Evolutionary conservation across 2,329 filamentous ascomycete species (phyloP).

Genomic region (Monilinia laxa): DNA sequence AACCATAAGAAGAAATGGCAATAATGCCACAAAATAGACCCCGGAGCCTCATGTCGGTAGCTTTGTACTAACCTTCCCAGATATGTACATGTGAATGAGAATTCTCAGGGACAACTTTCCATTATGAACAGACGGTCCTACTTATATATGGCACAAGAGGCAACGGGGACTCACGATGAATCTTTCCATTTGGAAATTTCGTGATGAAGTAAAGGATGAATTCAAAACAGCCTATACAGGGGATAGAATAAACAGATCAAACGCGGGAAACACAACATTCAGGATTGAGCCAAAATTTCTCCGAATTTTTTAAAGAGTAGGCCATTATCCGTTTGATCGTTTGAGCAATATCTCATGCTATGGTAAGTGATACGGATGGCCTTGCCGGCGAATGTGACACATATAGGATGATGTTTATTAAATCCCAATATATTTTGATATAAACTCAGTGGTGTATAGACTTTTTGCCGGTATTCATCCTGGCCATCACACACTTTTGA

Average conservation of each 20-base stretch:
- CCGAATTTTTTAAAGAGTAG: neutral
- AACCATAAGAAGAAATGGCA: conserved; percentile 33
- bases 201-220: neutral
- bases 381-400: conserved; percentile 28
- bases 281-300: conserved; percentile 3
- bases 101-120: neutral
- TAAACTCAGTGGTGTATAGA: conserved; percentile 22
- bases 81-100: neutral
- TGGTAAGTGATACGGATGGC: conserved; percentile 22
- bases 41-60: conserved; percentile 34
- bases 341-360: conserved; percentile 4
- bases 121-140: neutral
- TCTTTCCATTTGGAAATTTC: neutral
- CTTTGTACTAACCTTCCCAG: conserved; percentile 20
- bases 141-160: neutral
- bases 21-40: conserved; percentile 32
- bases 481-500: conserved; percentile 11
- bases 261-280: neutral
- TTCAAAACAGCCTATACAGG: neutral
- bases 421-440: conserved; percentile 28
- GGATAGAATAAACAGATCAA: neutral
- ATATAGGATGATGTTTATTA: conserved; percentile 21
- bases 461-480: conserved; percentile 22
- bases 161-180: neutral
- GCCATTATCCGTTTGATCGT: conserved; percentile 29